Evolutionary conservation across 2,329 filamentous ascomycete species (phyloP).

Genomic region (Karstenula rhodostoma): DNA sequence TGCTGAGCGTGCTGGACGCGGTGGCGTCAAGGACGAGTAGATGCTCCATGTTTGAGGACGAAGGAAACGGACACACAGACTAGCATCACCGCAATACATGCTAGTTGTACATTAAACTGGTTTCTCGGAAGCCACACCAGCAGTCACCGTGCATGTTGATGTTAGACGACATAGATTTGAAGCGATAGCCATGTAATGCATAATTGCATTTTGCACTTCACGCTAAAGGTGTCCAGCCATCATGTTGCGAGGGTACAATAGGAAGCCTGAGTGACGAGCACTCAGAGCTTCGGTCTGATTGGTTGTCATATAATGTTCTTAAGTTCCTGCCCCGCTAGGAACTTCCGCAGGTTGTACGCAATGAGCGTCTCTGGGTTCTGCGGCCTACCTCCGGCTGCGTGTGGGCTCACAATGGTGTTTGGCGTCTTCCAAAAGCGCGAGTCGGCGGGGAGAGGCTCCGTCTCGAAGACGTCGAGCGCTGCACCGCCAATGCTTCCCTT

Average conservation of each 20-base stretch:
- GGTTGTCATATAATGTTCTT: conserved; percentile 60
- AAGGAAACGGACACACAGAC: no score
- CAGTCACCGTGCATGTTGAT: not conserved
- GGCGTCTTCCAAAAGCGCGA: conserved; percentile 65
- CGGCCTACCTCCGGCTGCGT: conserved; percentile 68
- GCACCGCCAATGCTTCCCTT: conserved; percentile 74
- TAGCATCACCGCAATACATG: not conserved
- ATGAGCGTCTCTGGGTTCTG: conserved; percentile 68
- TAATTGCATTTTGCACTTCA: not conserved
- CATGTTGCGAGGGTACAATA: not conserved
- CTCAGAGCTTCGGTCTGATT: conserved; percentile 7
- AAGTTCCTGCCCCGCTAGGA: conserved; percentile 66
- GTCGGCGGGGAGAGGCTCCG: conserved; percentile 68
- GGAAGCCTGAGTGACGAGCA: not conserved
- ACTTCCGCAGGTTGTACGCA: conserved; percentile 67
- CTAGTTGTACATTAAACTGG: not conserved
- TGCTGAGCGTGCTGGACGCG: conserved; percentile 59
- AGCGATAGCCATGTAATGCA: not conserved
- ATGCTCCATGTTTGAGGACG: not conserved
- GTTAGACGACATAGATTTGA: not conserved
- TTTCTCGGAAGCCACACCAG: not conserved
- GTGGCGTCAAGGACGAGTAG: conserved; percentile 63
- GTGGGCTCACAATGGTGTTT: conserved; percentile 57
- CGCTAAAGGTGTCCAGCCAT: not conserved
- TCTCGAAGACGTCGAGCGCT: conserved; percentile 79